A percentile compares a stretch with the other conserved stretches of the same genome.
phyloP scores from a whole-genome alignment of 768 basidiomycete genomes.

The Panellus pusillus region DNA sequence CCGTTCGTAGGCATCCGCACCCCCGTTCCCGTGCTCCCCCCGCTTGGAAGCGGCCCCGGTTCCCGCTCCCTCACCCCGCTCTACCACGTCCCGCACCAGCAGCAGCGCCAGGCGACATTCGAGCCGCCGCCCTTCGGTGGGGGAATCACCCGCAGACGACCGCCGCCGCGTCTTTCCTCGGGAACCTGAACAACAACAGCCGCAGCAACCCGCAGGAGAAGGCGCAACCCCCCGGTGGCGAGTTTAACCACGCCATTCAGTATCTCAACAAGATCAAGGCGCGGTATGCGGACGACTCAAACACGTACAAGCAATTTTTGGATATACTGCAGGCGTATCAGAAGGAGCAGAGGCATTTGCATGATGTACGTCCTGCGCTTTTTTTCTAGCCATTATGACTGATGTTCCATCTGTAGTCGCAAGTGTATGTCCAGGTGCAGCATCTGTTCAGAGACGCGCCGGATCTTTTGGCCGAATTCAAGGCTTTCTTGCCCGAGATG shows the following conservation, averaged over 20 bases:
- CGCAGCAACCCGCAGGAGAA: conserved; percentile 46
- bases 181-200: conserved; percentile 52
- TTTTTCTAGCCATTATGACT: conserved; percentile 10
- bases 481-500: conserved; percentile 74
- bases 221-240: conserved; percentile 47
- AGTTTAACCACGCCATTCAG: conserved; percentile 94
- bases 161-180: conserved; percentile 66
- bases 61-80: conserved; percentile 60
- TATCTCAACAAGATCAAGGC: conserved; percentile 99
- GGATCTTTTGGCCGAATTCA: conserved; percentile 79
- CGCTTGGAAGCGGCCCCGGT: conserved; percentile 37
- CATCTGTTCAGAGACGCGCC: conserved; percentile 78
- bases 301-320: conserved; percentile 88
- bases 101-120: conserved; percentile 26
- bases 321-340: conserved; percentile 88
- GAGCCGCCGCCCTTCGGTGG: conserved; percentile 39
- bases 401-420: conserved; percentile 42
- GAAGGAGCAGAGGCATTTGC: conserved; percentile 73
- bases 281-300: conserved; percentile 84
- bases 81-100: conserved; percentile 37
- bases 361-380: conserved; percentile 55
- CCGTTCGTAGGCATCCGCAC: conserved; percentile 31
- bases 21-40: conserved; percentile 27
- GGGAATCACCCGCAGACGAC: conserved; percentile 44
- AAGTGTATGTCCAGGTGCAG: conserved; percentile 82